Base-by-base conservation (phyloP, 2,329 filamentous ascomycete genomes). In the Falciphora oryzae region DNA sequence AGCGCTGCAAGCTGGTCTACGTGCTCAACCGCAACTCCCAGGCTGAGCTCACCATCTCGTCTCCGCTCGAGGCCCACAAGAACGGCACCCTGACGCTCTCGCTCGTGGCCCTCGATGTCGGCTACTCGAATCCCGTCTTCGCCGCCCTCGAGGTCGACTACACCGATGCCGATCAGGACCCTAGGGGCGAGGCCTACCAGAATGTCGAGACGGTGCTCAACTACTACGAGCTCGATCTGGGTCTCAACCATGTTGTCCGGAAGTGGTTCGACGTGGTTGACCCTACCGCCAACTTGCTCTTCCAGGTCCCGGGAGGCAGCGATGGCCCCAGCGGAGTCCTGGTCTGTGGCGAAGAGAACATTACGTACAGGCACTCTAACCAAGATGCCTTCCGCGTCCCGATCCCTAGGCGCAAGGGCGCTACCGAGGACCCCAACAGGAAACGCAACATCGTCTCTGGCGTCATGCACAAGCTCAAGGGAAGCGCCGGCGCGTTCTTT, bases 1-100 rank as follows among this genome's bases (percentile, higher is more conserved):
- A 99, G 80, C 99, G 99, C 85, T 99, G 98, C 81, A 99, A 99
- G 81, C 89, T 99, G 65, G 95, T 99, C 70, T 99, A 99, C 78
- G 94, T 99, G 72, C 83, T 99, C 70, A 98, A 98, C 77, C 89
- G 96, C 69, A 96, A 97, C 78, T 86, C 93, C 3, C 92, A 98
- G 77, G 93, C 93, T 25, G 92, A 97, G 76, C 86, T 99, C 71
- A 96, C 93, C 57, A 99, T 99, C 62, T 99, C 95, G 6, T 99
- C 95, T 18, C 95, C 95, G 0, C 84, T 99, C 25, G 96, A 99
- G 78, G 96, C 95, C 2, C 94, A 99, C 78, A 96, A 95, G 76
- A 88, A 92, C 16, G 92, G 94, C 66, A 94, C 94, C 1, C 79
- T 99, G 62, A 93, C 98, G 29, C 92, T 97, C 70, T 90, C 91